Percentiles rank a stretch among this genome's conserved stretches.
These are phyloP conservation scores for Myochromella boudieri DNA, from an alignment of 768 basidiomycete species.

Conservation along the genomic window DNA sequence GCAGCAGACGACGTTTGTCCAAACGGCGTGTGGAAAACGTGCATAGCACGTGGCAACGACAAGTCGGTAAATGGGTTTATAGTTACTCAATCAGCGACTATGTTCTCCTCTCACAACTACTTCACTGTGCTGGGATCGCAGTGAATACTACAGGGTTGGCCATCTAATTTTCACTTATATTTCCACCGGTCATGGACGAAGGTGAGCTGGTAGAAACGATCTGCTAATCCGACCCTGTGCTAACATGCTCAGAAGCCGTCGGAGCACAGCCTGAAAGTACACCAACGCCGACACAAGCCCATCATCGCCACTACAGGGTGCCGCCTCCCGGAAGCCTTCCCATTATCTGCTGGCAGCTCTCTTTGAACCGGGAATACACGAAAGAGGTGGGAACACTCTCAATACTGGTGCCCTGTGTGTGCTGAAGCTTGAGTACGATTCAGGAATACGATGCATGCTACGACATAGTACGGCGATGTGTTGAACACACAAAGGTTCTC, in stretches of 20 bases:
- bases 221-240: background rate
- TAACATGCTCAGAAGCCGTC: background rate
- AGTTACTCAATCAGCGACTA: too few relatives aligned
- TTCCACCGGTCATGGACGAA: too few relatives aligned
- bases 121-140: too few relatives aligned
- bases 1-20: too few relatives aligned
- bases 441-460: constrained; percentile 77
- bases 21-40: too few relatives aligned
- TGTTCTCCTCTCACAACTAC: too few relatives aligned
- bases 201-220: too few relatives aligned
- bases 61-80: too few relatives aligned
- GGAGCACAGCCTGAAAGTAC: constrained; percentile 6
- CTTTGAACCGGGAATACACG: constrained; percentile 71
- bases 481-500: constrained; percentile 52
- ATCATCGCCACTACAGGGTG: constrained; percentile 11
- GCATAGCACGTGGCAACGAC: too few relatives aligned
- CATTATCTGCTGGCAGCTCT: constrained; percentile 80
- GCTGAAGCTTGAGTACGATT: constrained; percentile 12
- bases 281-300: background rate
- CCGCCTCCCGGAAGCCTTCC: constrained; percentile 29
- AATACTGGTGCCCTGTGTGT: too few relatives aligned
- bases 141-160: too few relatives aligned
- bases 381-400: constrained; percentile 63
- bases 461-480: constrained; percentile 57
- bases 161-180: too few relatives aligned